phyloP scores from a whole-genome alignment of 2,329 filamentous ascomycete species.

The Kalmusia sp. region DNA sequence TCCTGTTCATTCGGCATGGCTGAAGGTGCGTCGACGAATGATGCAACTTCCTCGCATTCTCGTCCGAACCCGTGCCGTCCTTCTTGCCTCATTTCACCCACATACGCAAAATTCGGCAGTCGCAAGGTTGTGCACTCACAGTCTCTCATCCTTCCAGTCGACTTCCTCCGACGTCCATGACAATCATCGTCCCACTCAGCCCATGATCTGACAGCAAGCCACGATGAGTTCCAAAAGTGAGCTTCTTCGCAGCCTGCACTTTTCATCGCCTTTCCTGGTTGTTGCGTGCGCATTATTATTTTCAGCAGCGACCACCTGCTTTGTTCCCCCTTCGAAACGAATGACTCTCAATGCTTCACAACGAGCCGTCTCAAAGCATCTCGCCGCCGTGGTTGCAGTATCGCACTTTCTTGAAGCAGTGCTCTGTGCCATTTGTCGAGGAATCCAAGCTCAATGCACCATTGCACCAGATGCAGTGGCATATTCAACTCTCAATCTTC shows the following conservation, averaged over 20 bases:
- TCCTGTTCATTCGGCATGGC: background rate
- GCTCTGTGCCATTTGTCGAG: background rate
- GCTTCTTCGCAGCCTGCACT: background rate
- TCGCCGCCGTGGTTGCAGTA: background rate
- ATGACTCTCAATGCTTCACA: background rate
- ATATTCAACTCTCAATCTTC: slow-evolving; percentile 1
- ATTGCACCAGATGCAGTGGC: background rate
- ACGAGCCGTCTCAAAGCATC: background rate
- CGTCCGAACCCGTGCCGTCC: background rate
- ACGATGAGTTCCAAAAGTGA: background rate
- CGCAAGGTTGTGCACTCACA: background rate
- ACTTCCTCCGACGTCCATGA: background rate
- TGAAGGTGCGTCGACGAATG: background rate
- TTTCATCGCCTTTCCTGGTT: background rate
- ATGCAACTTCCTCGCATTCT: background rate
- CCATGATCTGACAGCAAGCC: background rate
- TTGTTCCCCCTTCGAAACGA: background rate
- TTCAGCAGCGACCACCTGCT: background rate
- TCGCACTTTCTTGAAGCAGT: background rate
- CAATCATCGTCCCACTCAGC: background rate
- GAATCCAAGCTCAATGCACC: background rate
- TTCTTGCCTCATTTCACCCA: background rate
- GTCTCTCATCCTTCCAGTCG: background rate
- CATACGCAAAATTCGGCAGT: background rate
- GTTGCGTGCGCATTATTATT: background rate